phyloP scores from a whole-genome alignment of 352 stramenopile species.

The Globisporangium camurandrum region DNA sequence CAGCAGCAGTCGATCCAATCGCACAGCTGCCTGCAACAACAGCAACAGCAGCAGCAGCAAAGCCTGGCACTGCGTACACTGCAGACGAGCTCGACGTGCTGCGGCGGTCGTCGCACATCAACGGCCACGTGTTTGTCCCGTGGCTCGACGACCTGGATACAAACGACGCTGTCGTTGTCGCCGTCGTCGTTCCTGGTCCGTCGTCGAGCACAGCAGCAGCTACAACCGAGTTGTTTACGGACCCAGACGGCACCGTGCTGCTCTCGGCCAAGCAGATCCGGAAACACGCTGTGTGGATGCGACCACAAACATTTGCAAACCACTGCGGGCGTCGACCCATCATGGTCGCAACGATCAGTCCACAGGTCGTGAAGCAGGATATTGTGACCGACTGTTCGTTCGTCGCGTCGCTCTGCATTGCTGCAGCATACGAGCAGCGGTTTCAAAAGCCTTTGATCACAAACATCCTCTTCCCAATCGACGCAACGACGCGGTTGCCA shows the following conservation, averaged over 20 bases:
- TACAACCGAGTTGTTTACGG: slow-evolving; percentile 41
- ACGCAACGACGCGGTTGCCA: slow-evolving; percentile 48
- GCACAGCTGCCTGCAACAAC: not conserved
- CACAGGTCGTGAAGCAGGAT: slow-evolving; percentile 81
- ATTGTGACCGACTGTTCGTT: slow-evolving; percentile 92
- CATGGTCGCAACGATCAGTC: slow-evolving; percentile 70
- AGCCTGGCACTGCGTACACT: slow-evolving; percentile 31
- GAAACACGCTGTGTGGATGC: slow-evolving; percentile 56
- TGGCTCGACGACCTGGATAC: slow-evolving; percentile 67
- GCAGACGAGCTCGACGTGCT: slow-evolving; percentile 69
- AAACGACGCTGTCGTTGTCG: slow-evolving; percentile 42
- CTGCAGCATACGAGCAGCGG: slow-evolving; percentile 86
- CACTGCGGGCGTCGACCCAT: slow-evolving; percentile 40
- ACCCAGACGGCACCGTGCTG: slow-evolving; percentile 59
- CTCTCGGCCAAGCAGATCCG: slow-evolving; percentile 66
- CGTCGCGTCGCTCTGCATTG: slow-evolving; percentile 89
- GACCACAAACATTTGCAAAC: slow-evolving; percentile 47
- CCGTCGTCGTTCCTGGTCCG: not conserved
- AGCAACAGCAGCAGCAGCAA: slow-evolving; percentile 1
- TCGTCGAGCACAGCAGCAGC: too few species aligned
- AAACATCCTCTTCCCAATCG: slow-evolving; percentile 94
- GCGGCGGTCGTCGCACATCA: slow-evolving; percentile 74
- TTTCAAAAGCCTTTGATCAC: slow-evolving; percentile 89
- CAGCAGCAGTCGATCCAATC: too few species aligned
- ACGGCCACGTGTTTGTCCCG: slow-evolving; percentile 75